These are phyloP conservation scores for Pholiota molesta DNA, from an alignment of 768 basidiomycete genomes.

Conservation along the genomic window DNA sequence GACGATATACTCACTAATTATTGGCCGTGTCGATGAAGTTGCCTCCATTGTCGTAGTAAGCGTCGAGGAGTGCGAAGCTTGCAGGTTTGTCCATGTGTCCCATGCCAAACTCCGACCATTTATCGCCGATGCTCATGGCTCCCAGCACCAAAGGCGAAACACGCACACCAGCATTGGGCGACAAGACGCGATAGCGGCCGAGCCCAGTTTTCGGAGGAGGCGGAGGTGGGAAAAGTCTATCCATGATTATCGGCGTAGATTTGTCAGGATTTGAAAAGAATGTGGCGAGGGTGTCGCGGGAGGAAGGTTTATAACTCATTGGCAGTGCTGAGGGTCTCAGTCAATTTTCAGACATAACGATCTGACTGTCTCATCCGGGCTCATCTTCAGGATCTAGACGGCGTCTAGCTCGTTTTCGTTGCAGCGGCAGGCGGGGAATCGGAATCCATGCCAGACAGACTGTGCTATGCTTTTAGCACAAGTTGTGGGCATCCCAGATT, in stretches of 20 bases:
- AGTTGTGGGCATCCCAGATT: too few species aligned
- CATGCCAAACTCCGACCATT: constrained; percentile 34
- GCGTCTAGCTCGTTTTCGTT: too few species aligned
- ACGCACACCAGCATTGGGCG: constrained; percentile 44
- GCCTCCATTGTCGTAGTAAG: constrained; percentile 40
- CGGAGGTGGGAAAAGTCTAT: not conserved
- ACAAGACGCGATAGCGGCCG: constrained; percentile 41
- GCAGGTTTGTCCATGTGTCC: constrained; percentile 39
- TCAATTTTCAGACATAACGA: not conserved
- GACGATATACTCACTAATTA: constrained; percentile 25
- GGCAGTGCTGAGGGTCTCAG: not conserved
- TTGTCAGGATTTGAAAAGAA: too few species aligned
- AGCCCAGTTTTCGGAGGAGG: constrained; percentile 32
- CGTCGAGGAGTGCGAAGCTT: constrained; percentile 44
- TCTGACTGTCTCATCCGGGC: not conserved
- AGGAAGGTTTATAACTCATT: not conserved
- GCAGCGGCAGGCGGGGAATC: too few species aligned
- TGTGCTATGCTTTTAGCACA: too few species aligned
- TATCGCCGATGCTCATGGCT: constrained; percentile 49
- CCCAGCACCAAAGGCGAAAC: constrained; percentile 53
- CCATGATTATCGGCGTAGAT: not conserved
- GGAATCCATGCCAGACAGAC: too few species aligned
- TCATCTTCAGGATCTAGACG: too few species aligned
- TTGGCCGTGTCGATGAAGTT: constrained; percentile 49
- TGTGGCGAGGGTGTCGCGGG: too few species aligned